Evolutionary conservation across 2,329 filamentous ascomycete species (phyloP).

Genomic region (Aschersonia sp.): DNA sequence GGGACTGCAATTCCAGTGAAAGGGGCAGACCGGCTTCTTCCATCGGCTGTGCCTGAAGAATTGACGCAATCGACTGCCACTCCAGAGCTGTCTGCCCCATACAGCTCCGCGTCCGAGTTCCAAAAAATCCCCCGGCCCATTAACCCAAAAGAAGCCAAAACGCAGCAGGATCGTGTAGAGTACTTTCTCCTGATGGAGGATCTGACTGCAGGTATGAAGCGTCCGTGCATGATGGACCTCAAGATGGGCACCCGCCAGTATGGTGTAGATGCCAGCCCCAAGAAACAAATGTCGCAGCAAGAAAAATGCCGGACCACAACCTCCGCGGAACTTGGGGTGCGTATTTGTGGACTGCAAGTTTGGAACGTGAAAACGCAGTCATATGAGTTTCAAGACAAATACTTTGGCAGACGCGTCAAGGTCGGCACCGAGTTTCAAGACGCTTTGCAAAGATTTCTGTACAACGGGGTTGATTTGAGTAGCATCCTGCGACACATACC

Average conservation of each 20-base stretch:
- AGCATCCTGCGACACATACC: conserved; percentile 82
- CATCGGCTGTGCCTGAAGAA: not conserved
- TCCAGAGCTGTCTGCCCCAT: conserved; percentile 17
- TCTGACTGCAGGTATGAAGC: conserved; percentile 89
- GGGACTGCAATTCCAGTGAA: not conserved
- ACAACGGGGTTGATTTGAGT: conserved; percentile 69
- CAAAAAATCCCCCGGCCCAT: conserved; percentile 42
- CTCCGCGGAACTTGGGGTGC: conserved; percentile 78
- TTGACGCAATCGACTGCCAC: conserved; percentile 10
- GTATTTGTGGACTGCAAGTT: conserved; percentile 89
- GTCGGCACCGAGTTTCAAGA: conserved; percentile 80
- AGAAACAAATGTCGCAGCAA: conserved; percentile 86
- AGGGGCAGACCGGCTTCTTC: not conserved
- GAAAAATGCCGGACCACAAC: conserved; percentile 89
- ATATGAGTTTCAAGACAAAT: conserved; percentile 97
- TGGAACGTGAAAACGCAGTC: conserved; percentile 77
- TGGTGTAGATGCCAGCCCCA: conserved; percentile 77
- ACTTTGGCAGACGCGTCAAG: conserved; percentile 80
- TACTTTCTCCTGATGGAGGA: conserved; percentile 92
- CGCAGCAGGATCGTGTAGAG: conserved; percentile 56
- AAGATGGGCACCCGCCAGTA: conserved; percentile 99
- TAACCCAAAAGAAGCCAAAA: conserved; percentile 47
- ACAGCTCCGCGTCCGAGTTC: conserved; percentile 21
- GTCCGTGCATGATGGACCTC: conserved; percentile 89
- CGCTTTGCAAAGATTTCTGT: conserved; percentile 78